Evolutionary conservation across 202 grass and related monocot species (phyloP), one percentile per base, ranked within the genome.

Genomic region (Musa balbisiana): DNA sequence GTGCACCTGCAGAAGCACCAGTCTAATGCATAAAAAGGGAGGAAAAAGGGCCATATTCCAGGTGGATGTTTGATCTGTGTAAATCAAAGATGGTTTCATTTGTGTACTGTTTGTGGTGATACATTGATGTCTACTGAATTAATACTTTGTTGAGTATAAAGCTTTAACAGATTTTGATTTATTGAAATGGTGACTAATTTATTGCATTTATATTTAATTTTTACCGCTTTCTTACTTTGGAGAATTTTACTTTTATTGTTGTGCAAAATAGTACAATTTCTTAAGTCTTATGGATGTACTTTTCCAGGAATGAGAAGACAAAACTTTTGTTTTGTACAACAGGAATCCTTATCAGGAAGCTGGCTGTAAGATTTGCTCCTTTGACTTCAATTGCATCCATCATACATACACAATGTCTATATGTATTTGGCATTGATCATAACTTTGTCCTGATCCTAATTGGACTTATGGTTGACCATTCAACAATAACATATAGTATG

Each of bases 261-360:
- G 29, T 33, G 29, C 3, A 49, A 59, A 20, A 43, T 49, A 55
- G 29, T 68, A 20, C 14, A 50, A 16, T 5, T 22, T 56, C 33
- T 3, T 27, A 72, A 53, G 51, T 51, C n/a, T 26, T 74, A 23
- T 59, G 67, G 17, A 87, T 81, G 73, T 55, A 76, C 54, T 77
- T 86, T 52, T 80, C 58, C 75, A 97, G 93, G 86, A 97, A 86
- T 91, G 90, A 97, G 71, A 88, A 73, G 60, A 97, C 93, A 81
- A 97, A 91, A 58, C 93, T 97, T 78, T 73, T 93, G 29, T 97
- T 97, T 80, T 97, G 93, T 76, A 97, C 93, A 64, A 97, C 93
- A 29, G 93, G 93, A 80, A 93, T 97, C 79, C 93, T 97, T 77
- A 88, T 97, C 72, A 91, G 93, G 59, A 97, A 91, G 82, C 77